These are phyloP conservation scores for Guadua angustifolia DNA, from an alignment of 176 grass and related monocot genomes.

Conservation along the genomic window DNA sequence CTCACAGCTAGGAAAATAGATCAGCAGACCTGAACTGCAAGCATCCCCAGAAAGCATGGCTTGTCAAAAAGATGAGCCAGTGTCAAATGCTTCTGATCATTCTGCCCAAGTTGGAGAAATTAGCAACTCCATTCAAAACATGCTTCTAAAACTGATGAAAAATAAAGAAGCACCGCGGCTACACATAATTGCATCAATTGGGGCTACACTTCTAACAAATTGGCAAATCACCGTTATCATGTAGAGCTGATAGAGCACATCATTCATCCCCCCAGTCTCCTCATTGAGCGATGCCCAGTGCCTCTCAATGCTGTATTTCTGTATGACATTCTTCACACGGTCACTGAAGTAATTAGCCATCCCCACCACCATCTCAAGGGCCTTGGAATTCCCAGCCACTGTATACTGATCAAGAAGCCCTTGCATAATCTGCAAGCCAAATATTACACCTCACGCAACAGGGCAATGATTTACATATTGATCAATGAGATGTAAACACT, in stretches of 20 bases:
- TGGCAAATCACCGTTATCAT: constrained; percentile 61
- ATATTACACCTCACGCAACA: background rate
- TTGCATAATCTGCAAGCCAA: constrained; percentile 77
- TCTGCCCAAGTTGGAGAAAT: constrained; percentile 57
- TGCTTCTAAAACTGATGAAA: background rate
- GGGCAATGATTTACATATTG: background rate
- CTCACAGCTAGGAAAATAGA: constrained; percentile 11
- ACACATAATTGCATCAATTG: constrained; percentile 21
- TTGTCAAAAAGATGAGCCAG: constrained; percentile 97
- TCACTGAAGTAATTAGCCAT: constrained; percentile 94
- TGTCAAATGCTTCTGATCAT: constrained; percentile 80
- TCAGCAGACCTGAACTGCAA: constrained; percentile 77
- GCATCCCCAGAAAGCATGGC: constrained; percentile 93
- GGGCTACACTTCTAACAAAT: constrained; percentile 11
- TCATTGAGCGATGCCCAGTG: constrained; percentile 90
- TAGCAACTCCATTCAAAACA: background rate
- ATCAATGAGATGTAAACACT: background rate
- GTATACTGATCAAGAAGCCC: constrained; percentile 94
- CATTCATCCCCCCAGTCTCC: constrained; percentile 98
- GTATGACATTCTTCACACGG: constrained; percentile 87
- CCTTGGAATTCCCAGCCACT: constrained; percentile 60
- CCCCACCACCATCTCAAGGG: constrained; percentile 72
- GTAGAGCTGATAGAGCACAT: constrained; percentile 91
- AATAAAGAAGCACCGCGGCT: background rate
- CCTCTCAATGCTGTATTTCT: constrained; percentile 89